Percentiles rank a stretch among this genome's conserved stretches.
Evolutionary conservation across 2,329 filamentous ascomycete species (phyloP).

Genomic region (Fusarium proliferatum): DNA sequence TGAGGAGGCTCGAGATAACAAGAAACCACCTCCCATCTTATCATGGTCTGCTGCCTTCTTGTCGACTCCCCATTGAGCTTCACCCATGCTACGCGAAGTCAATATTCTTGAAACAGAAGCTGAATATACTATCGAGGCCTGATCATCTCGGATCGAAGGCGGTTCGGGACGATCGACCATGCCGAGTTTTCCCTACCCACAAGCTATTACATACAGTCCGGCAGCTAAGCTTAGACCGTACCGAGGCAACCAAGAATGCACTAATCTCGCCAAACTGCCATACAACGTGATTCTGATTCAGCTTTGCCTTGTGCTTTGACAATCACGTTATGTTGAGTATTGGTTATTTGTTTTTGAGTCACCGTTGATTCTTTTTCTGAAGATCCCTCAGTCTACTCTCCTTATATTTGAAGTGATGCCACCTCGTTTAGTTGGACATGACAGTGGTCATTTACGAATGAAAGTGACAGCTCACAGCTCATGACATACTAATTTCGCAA

Average conservation of each 20-base stretch:
- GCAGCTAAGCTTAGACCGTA: slow-evolving; percentile 5
- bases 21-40: slow-evolving; percentile 13
- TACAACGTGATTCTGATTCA: slow-evolving; percentile 31
- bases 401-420: background rate
- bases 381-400: background rate
- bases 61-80: background rate
- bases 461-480: background rate
- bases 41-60: slow-evolving; percentile 3
- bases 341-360: background rate
- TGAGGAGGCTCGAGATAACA: background rate
- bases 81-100: background rate
- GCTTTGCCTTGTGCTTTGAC: slow-evolving; percentile 6
- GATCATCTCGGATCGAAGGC: slow-evolving; percentile 17
- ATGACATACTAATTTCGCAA: background rate
- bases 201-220: background rate
- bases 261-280: slow-evolving; percentile 37
- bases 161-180: slow-evolving; percentile 34
- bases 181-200: slow-evolving; percentile 23
- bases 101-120: background rate
- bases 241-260: slow-evolving; percentile 12
- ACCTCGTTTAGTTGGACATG: background rate
- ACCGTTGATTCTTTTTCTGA: background rate
- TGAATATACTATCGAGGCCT: background rate
- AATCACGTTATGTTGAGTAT: slow-evolving; percentile 10
- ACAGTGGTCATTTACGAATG: background rate